Base-by-base conservation (phyloP, 257 asterid genomes). In the Linderniella brevidens region DNA sequence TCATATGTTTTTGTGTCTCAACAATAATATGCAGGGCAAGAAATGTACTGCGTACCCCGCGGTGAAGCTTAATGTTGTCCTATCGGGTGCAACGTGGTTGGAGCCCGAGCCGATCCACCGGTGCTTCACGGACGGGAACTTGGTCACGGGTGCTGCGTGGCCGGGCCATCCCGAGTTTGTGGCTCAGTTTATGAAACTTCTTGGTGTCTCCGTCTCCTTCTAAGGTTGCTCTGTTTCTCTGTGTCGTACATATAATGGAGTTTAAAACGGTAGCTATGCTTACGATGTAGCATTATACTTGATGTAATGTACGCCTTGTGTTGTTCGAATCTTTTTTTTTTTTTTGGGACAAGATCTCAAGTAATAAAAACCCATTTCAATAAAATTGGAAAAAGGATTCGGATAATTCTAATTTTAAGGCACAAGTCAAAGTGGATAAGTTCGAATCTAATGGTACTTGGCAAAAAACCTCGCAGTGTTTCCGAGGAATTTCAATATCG, bases 61-160 rank as follows among this genome's bases (percentile, higher is more conserved):
- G 1, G 92, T 80, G 65, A 83, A 88, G 62, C 97, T 83, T 16
- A 74, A 83, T 18, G 90, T 83, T n/a, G 72, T 88, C 55, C 79
- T 88, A 32, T 62, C 68, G 0, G 97, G 95, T 48, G 93, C 66
- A 3, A 78, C 80, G 10, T 88, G 97, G 97, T 45, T 83, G 48
- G 97, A 83, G 60, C 95, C 97, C 0, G 93, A 83, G 9, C 97
- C 97, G 1, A 83, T 88, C 32, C 70, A 78, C 50, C 73, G 85
- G 10, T 88, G 97, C 79, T 80, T 83, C 46, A 83, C 95, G 0
- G 97, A 88, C 58, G 93, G 92, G 46, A 71, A 83, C 69, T 76
- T 88, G 60, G 97, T 88, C 11, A 88, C 95, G 0, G 93, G 95
- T 46, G 95, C 97, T n/a, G 97, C 97, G 17, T 88, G 97, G 97